phyloP scores from a whole-genome alignment of 345 rosid species.

The Aquilaria yunnanensis region DNA sequence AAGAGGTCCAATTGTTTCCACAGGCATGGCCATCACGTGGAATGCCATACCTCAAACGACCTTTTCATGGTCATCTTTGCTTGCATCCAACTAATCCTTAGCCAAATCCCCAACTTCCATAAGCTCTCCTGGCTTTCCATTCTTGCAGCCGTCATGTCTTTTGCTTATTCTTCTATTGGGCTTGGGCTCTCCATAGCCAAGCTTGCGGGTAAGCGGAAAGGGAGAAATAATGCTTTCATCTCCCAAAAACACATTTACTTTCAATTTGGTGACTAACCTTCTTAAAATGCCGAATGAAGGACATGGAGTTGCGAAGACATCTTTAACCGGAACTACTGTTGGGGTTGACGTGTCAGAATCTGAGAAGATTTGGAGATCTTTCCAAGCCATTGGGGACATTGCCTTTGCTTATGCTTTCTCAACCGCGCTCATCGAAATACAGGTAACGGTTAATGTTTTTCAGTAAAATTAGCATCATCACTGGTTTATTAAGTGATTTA shows the following conservation, averaged over 20 bases:
- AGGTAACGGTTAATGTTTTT: slow-evolving; percentile 29
- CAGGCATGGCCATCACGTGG: slow-evolving; percentile 47
- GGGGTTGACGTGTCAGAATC: slow-evolving; percentile 65
- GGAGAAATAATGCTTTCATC: background rate
- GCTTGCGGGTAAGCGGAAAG: slow-evolving; percentile 26
- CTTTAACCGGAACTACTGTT: slow-evolving; percentile 50
- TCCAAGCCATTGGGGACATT: slow-evolving; percentile 77
- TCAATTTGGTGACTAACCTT: background rate
- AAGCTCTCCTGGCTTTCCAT: slow-evolving; percentile 87
- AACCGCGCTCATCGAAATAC: slow-evolving; percentile 74
- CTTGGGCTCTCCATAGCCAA: slow-evolving; percentile 72
- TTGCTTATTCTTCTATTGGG: slow-evolving; percentile 69
- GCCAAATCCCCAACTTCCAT: slow-evolving; percentile 87
- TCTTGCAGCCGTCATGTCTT: slow-evolving; percentile 83
- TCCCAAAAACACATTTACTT: background rate
- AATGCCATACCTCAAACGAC: slow-evolving; percentile 50
- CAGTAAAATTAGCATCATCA: too few relatives aligned
- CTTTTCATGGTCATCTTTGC: slow-evolving; percentile 69
- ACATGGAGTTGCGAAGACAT: slow-evolving; percentile 31
- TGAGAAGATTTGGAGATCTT: slow-evolving; percentile 70
- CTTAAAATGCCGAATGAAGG: background rate
- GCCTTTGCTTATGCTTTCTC: slow-evolving; percentile 89
- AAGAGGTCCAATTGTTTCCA: slow-evolving; percentile 77
- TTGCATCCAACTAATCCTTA: slow-evolving; percentile 55
- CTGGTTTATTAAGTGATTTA: too few relatives aligned